A percentile compares a stretch with the other conserved stretches of the same genome.
phyloP scores from a whole-genome alignment of 176 grass and related monocot species.

The Canna indica region DNA sequence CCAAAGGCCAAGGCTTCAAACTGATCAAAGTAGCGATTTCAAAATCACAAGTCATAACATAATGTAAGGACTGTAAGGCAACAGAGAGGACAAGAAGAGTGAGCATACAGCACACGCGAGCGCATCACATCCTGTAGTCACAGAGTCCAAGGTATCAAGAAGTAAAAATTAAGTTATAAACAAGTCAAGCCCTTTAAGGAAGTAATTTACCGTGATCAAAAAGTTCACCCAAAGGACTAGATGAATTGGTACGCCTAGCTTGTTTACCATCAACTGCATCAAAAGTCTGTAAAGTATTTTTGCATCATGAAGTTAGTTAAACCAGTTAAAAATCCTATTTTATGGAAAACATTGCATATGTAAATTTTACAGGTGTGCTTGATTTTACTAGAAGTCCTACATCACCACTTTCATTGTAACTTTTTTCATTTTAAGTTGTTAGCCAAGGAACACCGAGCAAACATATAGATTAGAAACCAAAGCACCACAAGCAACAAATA shows the following conservation, averaged over 20 bases:
- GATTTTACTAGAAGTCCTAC: too few species aligned
- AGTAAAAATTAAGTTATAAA: conserved; percentile 16
- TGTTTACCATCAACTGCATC: conserved; percentile 99
- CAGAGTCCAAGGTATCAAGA: neutral
- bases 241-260: conserved; percentile 97
- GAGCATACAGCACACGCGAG: conserved; percentile 94
- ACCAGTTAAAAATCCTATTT: neutral
- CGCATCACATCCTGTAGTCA: conserved; percentile 79
- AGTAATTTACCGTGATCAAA: conserved; percentile 82
- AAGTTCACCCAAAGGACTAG: conserved; percentile 97
- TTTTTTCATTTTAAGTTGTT: too few species aligned
- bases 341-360: neutral
- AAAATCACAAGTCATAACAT: conserved; percentile 5
- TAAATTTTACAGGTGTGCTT: neutral
- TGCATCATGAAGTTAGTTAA: conserved; percentile 2
- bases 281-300: conserved; percentile 60
- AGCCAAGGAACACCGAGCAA: too few species aligned
- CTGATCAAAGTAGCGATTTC: conserved; percentile 37
- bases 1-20: conserved; percentile 95
- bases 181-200: neutral
- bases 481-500: neutral
- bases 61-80: neutral
- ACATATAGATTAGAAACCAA: neutral
- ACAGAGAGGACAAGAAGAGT: conserved; percentile 12
- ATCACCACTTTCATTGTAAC: too few species aligned